These are phyloP conservation scores for Eragrostis nindensis DNA, from an alignment of 176 grass and related monocot species.

Conservation along the genomic window DNA sequence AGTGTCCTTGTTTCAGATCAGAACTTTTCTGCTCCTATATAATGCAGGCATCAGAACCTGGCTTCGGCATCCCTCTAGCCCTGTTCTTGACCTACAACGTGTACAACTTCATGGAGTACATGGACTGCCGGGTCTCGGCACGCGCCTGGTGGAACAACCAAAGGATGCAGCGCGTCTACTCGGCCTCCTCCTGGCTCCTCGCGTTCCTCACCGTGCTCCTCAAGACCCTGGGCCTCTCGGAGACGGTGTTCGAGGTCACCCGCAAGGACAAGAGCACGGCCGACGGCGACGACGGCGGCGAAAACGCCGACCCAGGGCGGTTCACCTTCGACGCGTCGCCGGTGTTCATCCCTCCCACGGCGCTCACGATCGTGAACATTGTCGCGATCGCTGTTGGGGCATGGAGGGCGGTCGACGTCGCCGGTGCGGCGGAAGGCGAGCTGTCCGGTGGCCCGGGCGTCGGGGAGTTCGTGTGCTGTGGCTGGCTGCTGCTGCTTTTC, in stretches of 20 bases:
- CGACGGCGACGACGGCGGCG: background rate
- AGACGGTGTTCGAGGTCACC: conserved; percentile 62
- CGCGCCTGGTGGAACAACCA: conserved; percentile 70
- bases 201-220: conserved; percentile 55
- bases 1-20: background rate
- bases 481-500: conserved; percentile 48
- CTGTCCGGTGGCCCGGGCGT: background rate
- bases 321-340: conserved; percentile 64
- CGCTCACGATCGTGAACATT: conserved; percentile 31
- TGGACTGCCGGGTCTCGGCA: conserved; percentile 27
- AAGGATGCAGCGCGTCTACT: conserved; percentile 50
- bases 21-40: background rate
- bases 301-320: background rate
- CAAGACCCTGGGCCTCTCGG: conserved; percentile 55
- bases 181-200: conserved; percentile 42
- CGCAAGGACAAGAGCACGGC: conserved; percentile 39
- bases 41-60: conserved; percentile 41
- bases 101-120: conserved; percentile 48
- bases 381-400: background rate
- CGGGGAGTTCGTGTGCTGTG: conserved; percentile 42
- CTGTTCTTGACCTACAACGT: conserved; percentile 37
- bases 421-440: background rate
- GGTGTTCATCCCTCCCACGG: conserved; percentile 46
- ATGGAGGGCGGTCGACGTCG: background rate
- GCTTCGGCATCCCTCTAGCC: conserved; percentile 17